Base-by-base conservation (phyloP, 768 basidiomycete species). In the Amanita rubescens region DNA sequence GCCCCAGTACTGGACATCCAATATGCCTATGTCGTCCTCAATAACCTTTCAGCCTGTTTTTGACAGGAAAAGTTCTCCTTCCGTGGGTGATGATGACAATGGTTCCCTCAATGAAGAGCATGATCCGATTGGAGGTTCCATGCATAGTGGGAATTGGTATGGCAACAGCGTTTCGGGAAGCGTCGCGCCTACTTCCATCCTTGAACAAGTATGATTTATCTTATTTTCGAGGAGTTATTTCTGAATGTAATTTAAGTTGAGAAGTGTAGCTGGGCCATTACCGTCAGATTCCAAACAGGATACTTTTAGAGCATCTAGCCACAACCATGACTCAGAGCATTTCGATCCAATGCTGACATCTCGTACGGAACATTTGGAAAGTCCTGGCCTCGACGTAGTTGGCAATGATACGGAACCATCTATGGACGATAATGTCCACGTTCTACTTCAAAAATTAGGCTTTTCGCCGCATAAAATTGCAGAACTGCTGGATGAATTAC, bases 381-480 rank as follows among this genome's bases (percentile, higher is more conserved):
- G 43, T 7, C 30, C 55, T 59, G 37, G 57, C 48, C 25, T 63
- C 11, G 63, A 61, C 17, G 53, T 57, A 33, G 75, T 78, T 20
- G 75, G 67, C 32, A 71, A 72, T 46, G 77, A 76, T 41, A 55
- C 69, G 24, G 78, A 79, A 57, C 73, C 75, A 10, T 73, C 76
- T 14, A 86, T 91, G 12, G 88, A 81, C 2, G 90, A 94, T 63
- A 93, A 90, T 60, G 70, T 94, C 46, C 87, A 87, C 64, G 82
- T 82, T 42, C 76, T 97, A 33, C 85, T 95, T 34, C 87, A 89
- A 67, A 93, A 97, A 65, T 97, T 90, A 65, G 94, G 94, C 5
- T 90, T 94, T 34, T 82, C 87, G 15, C 90, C 93, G 1, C 87
- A 92, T 56, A 93, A 93, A 67, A 84, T 97, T 42, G 82, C 87